Percentiles rank a stretch among this genome's conserved stretches.
Evolutionary conservation across 345 rosid genomes (phyloP).

Genomic region (Eucalyptus tenuipes): DNA sequence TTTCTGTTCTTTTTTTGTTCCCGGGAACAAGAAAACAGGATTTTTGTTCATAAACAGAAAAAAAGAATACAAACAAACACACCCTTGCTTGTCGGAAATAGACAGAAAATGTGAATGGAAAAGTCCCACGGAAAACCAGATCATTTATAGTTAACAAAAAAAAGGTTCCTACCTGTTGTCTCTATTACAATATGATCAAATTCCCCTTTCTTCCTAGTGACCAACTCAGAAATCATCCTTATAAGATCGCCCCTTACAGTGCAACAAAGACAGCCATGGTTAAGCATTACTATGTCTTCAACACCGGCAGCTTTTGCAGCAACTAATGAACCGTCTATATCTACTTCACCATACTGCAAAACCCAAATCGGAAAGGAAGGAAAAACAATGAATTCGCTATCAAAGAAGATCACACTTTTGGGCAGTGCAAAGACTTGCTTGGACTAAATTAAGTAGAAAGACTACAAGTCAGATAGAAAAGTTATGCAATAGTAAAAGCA

Average conservation of each 20-base stretch:
- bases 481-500: not conserved
- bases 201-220: slow-evolving; percentile 64
- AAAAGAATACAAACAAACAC: too few relatives aligned
- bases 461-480: not conserved
- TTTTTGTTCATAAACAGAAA: too few relatives aligned
- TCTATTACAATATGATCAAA: slow-evolving; percentile 90
- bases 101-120: not conserved
- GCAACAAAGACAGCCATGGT: slow-evolving; percentile 95
- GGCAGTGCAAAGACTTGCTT: not conserved
- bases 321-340: slow-evolving; percentile 86
- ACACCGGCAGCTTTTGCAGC: slow-evolving; percentile 73
- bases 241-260: slow-evolving; percentile 97
- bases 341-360: slow-evolving; percentile 86
- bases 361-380: not conserved
- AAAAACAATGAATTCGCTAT: not conserved
- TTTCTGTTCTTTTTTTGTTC: too few relatives aligned
- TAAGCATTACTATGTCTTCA: slow-evolving; percentile 86
- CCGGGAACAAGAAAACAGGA: too few relatives aligned
- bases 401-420: not conserved
- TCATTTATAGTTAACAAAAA: not conserved
- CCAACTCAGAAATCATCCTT: slow-evolving; percentile 80
- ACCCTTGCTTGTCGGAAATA: not conserved
- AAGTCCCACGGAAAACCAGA: not conserved
- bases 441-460: not conserved
- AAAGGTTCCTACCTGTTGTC: slow-evolving; percentile 52